Base-by-base conservation (phyloP, 139 green algal species). In the Tetraselmis chui region DNA sequence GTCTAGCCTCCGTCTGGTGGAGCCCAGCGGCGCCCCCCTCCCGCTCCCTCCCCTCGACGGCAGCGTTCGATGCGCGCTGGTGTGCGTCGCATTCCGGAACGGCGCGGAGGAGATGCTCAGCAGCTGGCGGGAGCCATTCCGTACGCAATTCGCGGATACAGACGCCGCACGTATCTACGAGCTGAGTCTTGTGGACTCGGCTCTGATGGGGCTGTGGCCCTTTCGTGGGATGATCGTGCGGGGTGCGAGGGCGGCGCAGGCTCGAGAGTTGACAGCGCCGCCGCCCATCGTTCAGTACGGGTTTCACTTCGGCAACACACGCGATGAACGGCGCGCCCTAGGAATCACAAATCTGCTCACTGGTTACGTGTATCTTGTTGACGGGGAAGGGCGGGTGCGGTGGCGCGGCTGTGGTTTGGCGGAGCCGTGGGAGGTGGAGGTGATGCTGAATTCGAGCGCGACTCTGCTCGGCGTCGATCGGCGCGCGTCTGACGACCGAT, bases 311-410 rank as follows among this genome's bases (percentile, higher is more conserved):
- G 77, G 77, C 28, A 31, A 80, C 77, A 31, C 32, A 18, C 31
- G 77, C 29, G 77, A 80, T 2, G 31, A 27, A 2, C 77, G 32
- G 23, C 77, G 77, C 31, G 2, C n/a, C 23, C 77, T 80, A 2
- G 77, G 29, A 2, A 80, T 80, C n/a, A 28, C n/a, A 18, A 80
- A 80, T 18, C n/a, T 31, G 77, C 77, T 80, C 28, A 32, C 77
- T 23, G 77, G 29, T 23, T 80, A 80, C 77, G 31, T 31, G 29
- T 80, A 59, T 29, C 28, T 80, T 27, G 77, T 80, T 27, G 77
- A 80, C 77, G 5, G 24, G 2, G n/a, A 27, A 18, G 77, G 77
- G 2, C 31, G 32, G 2, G 77, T 80, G 28, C 31, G 77, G 23
- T 80, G 77, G 77, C 28, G 77, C 29, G 77, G 77, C 24, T 28